Evolutionary conservation across 306 rosid species (phyloP).

Genomic region (Fragaria ananassa): DNA sequence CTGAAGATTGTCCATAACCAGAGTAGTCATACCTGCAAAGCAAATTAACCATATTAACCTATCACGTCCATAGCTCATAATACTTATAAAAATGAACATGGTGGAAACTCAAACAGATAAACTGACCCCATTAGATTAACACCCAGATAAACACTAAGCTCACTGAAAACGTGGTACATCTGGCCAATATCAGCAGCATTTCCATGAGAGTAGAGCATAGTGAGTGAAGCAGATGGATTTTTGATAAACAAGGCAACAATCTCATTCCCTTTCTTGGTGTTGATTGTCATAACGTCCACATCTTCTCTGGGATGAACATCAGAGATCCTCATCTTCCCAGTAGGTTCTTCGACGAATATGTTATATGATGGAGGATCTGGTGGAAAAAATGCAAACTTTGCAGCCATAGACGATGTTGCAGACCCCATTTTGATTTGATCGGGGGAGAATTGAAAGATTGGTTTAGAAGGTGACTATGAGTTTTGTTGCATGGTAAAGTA

Average conservation of each 20-base stretch:
- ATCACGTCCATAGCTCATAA: background rate
- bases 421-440: constrained; percentile 44
- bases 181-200: constrained; percentile 80
- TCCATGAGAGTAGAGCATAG: constrained; percentile 68
- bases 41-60: background rate
- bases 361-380: constrained; percentile 57
- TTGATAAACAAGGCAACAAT: constrained; percentile 56
- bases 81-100: background rate
- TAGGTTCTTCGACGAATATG: constrained; percentile 30
- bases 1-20: constrained; percentile 78
- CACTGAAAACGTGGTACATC: constrained; percentile 52
- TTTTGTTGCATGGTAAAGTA: constrained; percentile 26
- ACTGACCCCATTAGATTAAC: constrained; percentile 72
- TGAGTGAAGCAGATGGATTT: constrained; percentile 54
- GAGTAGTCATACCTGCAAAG: constrained; percentile 66
- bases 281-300: constrained; percentile 52
- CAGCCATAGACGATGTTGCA: constrained; percentile 71
- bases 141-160: constrained; percentile 61
- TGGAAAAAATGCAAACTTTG: constrained; percentile 64
- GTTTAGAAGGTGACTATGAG: constrained; percentile 1
- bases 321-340: constrained; percentile 48
- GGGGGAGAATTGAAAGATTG: background rate
- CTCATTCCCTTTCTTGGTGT: constrained; percentile 57
- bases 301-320: constrained; percentile 48
- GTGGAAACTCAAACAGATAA: background rate